These are phyloP conservation scores for Steccherinum ochraceum DNA, from an alignment of 768 basidiomycete species.

Conservation along the genomic window DNA sequence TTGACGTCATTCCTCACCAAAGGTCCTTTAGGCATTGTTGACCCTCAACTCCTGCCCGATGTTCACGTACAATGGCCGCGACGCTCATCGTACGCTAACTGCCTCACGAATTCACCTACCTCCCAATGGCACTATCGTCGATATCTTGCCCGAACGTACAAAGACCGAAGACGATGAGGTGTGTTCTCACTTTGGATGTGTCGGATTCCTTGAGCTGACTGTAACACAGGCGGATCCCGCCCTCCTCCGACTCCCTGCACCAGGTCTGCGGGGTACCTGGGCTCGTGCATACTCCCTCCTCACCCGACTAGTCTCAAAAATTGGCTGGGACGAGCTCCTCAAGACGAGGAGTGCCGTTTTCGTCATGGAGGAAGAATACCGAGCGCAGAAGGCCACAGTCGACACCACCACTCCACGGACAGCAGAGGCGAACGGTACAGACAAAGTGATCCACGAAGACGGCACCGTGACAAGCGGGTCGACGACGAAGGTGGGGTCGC, in stretches of 20 bases:
- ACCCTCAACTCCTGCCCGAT: conserved; percentile 99
- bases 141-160: conserved; percentile 81
- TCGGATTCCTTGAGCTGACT: neutral
- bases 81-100: conserved; percentile 79
- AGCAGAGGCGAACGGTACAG: conserved; percentile 16
- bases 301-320: conserved; percentile 84
- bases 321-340: conserved; percentile 98
- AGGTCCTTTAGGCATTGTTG: conserved; percentile 79
- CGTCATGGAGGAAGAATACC: conserved; percentile 99
- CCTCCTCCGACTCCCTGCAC: conserved; percentile 89
- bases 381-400: conserved; percentile 85
- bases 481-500: conserved; percentile 18
- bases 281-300: conserved; percentile 89
- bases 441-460: conserved; percentile 55
- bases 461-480: conserved; percentile 35
- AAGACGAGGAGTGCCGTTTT: conserved; percentile 93
- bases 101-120: conserved; percentile 83
- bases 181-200: conserved; percentile 7
- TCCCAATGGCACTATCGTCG: conserved; percentile 76
- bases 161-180: conserved; percentile 85
- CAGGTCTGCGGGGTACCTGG: conserved; percentile 93
- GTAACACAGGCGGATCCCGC: conserved; percentile 76
- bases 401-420: conserved; percentile 41
- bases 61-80: conserved; percentile 98
- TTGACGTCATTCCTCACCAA: neutral